phyloP scores from a whole-genome alignment of 73 alveolate species.

The Effrenium voratum region DNA sequence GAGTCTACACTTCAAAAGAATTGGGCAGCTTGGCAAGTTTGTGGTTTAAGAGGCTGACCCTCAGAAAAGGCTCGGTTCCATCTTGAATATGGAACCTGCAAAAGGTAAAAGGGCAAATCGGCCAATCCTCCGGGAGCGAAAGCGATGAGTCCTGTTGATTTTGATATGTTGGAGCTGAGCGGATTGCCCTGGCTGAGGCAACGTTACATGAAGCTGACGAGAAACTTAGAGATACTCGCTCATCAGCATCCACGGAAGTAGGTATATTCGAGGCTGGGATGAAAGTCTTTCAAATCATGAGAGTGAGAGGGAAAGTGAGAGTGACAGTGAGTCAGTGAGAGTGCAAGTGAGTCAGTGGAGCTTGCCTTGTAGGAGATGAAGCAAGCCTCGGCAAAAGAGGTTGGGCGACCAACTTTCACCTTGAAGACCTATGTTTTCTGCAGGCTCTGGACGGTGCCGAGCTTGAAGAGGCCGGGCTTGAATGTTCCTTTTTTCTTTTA shows the following conservation, averaged over 20 bases:
- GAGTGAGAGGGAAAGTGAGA: not conserved
- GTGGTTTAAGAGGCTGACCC: not conserved
- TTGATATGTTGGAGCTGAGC: no score
- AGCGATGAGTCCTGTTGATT: no score
- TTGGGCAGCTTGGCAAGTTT: not conserved
- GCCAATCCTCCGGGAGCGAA: no score
- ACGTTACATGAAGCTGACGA: constrained; percentile 51
- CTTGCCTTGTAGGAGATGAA: constrained; percentile 2
- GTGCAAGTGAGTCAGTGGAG: not conserved
- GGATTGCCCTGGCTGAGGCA: not conserved
- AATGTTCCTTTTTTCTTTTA: not conserved
- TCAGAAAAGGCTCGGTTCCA: no score
- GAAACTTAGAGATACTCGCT: constrained; percentile 27
- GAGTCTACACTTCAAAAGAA: constrained; percentile 32
- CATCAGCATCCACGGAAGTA: constrained; percentile 64
- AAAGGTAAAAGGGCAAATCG: no score
- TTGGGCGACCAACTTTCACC: not conserved
- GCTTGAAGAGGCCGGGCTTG: not conserved
- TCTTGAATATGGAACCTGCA: no score
- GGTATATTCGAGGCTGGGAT: constrained; percentile 29
- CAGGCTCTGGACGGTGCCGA: constrained; percentile 31
- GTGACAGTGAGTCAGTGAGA: not conserved
- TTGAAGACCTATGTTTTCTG: not conserved
- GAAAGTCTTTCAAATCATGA: not conserved
- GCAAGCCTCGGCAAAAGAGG: constrained; percentile 5